phyloP scores from a whole-genome alignment of 2,329 filamentous ascomycete species.

The Pseudocercospora fuligena region DNA sequence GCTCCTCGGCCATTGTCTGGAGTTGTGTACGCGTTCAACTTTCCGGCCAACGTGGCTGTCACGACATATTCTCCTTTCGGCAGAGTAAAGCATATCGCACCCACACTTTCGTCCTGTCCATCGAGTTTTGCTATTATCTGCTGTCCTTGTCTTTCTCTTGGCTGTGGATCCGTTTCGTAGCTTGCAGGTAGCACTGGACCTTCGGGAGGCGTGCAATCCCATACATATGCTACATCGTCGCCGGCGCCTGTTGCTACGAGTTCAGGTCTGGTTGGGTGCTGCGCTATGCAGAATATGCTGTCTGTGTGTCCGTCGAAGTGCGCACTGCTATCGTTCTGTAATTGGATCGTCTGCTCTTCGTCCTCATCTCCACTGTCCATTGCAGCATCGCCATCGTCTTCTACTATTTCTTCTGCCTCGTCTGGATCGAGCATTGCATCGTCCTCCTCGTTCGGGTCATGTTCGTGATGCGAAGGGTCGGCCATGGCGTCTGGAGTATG shows the following conservation, averaged over 20 bases:
- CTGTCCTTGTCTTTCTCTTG: constrained; percentile 63
- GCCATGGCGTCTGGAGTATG: constrained; percentile 21
- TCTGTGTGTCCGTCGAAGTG: constrained; percentile 92
- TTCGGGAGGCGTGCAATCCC: constrained; percentile 70
- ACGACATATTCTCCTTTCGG: constrained; percentile 82
- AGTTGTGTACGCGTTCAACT: constrained; percentile 63
- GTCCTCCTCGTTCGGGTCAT: constrained; percentile 60
- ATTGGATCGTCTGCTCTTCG: constrained; percentile 69
- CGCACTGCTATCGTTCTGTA: constrained; percentile 90
- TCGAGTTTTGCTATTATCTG: constrained; percentile 73
- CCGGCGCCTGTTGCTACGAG: constrained; percentile 88
- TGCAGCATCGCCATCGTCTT: constrained; percentile 68
- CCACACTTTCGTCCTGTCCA: constrained; percentile 92
- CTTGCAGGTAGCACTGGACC: constrained; percentile 73
- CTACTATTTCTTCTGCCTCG: constrained; percentile 76
- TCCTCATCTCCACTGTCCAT: constrained; percentile 78
- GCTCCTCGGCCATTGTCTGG: constrained; percentile 31
- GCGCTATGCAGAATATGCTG: constrained; percentile 92
- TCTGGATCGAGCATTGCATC: constrained; percentile 76
- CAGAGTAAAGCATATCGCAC: constrained; percentile 80
- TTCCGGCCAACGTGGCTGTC: constrained; percentile 87
- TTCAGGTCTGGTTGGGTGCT: constrained; percentile 78
- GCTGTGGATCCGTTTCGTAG: constrained; percentile 70
- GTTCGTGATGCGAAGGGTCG: constrained; percentile 27
- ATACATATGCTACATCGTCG: constrained; percentile 84